A percentile compares a stretch with the other conserved stretches of the same genome.
Evolutionary conservation across 2,329 filamentous ascomycete genomes (phyloP).

Genomic region (Trichoderma endophyticum): DNA sequence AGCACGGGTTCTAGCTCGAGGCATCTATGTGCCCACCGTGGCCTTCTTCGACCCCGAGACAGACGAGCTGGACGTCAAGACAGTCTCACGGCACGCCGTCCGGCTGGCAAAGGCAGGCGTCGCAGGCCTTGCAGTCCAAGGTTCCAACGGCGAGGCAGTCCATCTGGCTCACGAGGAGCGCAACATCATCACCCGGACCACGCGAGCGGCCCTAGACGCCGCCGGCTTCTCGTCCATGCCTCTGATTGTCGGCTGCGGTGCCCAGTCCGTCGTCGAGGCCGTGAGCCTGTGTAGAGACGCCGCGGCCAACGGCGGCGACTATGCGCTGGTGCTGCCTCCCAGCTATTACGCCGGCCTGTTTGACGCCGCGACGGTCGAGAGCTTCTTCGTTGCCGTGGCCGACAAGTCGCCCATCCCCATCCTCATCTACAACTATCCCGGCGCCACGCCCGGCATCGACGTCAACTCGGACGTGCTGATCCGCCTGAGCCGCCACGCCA

Average conservation of each 20-base stretch:
- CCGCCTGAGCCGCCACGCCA: conserved; percentile 57
- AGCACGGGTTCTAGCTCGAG: conserved; percentile 42
- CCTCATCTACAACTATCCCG: conserved; percentile 69
- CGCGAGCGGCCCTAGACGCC: conserved; percentile 63
- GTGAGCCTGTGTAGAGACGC: conserved; percentile 68
- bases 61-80: conserved; percentile 64
- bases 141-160: conserved; percentile 80
- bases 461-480: conserved; percentile 62
- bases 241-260: conserved; percentile 72
- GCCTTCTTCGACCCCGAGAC: conserved; percentile 66
- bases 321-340: conserved; percentile 71
- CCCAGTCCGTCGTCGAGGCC: conserved; percentile 70
- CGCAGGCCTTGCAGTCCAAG: conserved; percentile 71
- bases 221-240: conserved; percentile 64
- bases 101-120: conserved; percentile 72
- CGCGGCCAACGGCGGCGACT: conserved; percentile 66
- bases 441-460: conserved; percentile 61
- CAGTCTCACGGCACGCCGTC: conserved; percentile 59
- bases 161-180: conserved; percentile 71
- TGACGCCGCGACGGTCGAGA: conserved; percentile 54
- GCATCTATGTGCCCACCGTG: conserved; percentile 70
- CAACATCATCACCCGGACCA: conserved; percentile 64
- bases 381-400: conserved; percentile 65
- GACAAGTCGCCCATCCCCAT: conserved; percentile 61
- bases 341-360: conserved; percentile 71